Evolutionary conservation across 257 asterid species (phyloP), one percentile per base, ranked within the genome.

Genomic region (Penstemon eatonii): DNA sequence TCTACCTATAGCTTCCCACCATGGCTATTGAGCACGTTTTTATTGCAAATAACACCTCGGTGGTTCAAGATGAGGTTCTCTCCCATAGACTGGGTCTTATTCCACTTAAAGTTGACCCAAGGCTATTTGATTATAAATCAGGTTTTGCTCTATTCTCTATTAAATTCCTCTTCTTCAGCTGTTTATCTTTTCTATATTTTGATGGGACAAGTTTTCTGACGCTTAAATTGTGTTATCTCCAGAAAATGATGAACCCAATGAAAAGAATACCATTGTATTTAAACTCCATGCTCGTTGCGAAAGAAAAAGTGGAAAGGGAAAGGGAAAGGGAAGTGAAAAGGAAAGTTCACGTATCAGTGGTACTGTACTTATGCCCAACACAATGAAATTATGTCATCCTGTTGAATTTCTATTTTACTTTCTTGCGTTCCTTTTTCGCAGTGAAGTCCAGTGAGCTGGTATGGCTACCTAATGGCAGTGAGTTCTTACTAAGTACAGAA

Each of bases 21-120:
- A 89, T 94, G 93, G 97, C 99, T 70, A 87, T 91, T 70, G 97
- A 94, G 70, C 91, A 91, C 70, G 97, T 94, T 78, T 75, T 89
- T 43, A 60, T 89, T 68, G 97, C 96, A 78, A 91, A 91, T 84
- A 94, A 89, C 84, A 94, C 99, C 37, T 94, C 97, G 2, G 78
- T 91, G 45, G 49, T 94, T 76, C 99, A 91, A 89, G 99, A 94
- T 78, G 99, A 94, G 89, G 96, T 87, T 75, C 96, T 94, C 42
- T 81, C 99, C 66, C 99, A 87, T 74, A 82, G 96, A 68, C 86
- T 94, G 70, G 99, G 97, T 77, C 93, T 91, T 65, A 76, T 94
- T 77, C 97, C 99, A 6, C 85, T 94, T 68, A 70, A 77, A 73
- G 95, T 89, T 60, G 97, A 91, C 66, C 99, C 99, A 13, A 80